Percentiles rank a stretch among this genome's conserved stretches.
Conservation (phyloP, 2,329 filamentous ascomycete species). For the Emericellopsis atlantica region DNA sequence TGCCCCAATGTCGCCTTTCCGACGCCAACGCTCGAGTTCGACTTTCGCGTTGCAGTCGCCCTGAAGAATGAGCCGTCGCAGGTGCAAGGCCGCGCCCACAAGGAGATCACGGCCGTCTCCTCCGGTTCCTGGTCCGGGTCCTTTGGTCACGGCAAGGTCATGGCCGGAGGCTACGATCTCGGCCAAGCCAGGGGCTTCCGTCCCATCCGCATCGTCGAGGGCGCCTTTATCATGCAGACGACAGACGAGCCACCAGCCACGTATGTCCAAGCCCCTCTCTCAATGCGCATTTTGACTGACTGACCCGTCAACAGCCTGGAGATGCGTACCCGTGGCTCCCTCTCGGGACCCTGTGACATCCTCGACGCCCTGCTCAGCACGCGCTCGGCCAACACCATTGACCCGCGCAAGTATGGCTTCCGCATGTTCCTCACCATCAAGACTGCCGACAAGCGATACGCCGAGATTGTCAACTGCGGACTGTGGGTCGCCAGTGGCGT, state of each 20-base stretch:
- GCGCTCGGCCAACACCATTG: slow-evolving; percentile 22
- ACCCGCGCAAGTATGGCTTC: slow-evolving; percentile 31
- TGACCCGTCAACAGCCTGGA: slow-evolving; percentile 17
- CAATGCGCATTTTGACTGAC: neutral
- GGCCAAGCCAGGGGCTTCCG: slow-evolving; percentile 25
- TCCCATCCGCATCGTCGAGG: slow-evolving; percentile 30
- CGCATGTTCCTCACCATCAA: slow-evolving; percentile 36
- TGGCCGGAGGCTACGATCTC: slow-evolving; percentile 29
- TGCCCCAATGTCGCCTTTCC: slow-evolving; percentile 29
- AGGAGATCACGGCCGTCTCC: slow-evolving; percentile 35
- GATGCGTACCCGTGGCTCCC: slow-evolving; percentile 32
- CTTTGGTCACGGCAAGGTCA: slow-evolving; percentile 33
- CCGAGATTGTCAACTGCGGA: slow-evolving; percentile 33
- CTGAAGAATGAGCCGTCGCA: slow-evolving; percentile 27
- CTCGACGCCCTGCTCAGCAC: slow-evolving; percentile 26
- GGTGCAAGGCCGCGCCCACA: slow-evolving; percentile 27
- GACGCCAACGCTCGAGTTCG: slow-evolving; percentile 31
- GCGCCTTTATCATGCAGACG: slow-evolving; percentile 35
- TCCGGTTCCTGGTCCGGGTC: slow-evolving; percentile 33
- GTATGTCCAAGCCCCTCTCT: slow-evolving; percentile 11
- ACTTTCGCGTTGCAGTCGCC: slow-evolving; percentile 35
- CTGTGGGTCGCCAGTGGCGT: slow-evolving; percentile 37
- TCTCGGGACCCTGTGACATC: slow-evolving; percentile 30
- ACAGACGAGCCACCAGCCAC: slow-evolving; percentile 32
- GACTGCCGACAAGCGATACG: slow-evolving; percentile 34